These are phyloP conservation scores for Calocera cornea DNA, from an alignment of 768 basidiomycete genomes.

Conservation along the genomic window DNA sequence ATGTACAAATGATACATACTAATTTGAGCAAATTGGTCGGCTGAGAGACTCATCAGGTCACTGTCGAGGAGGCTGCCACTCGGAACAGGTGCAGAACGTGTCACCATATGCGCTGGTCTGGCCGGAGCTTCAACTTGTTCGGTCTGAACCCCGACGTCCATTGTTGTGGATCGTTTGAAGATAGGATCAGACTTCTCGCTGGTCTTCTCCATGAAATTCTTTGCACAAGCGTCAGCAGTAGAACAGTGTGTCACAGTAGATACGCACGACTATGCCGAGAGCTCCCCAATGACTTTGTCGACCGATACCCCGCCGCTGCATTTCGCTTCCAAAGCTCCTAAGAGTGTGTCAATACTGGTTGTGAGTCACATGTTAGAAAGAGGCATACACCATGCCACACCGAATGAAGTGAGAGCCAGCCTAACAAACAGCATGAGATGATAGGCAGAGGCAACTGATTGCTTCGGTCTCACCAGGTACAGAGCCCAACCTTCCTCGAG, in stretches of 20 bases:
- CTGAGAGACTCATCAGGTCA: background rate
- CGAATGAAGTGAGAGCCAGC: slow-evolving; percentile 49
- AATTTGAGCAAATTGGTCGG: background rate
- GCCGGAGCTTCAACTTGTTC: background rate
- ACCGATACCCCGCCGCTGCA: slow-evolving; percentile 52
- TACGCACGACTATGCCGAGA: slow-evolving; percentile 42
- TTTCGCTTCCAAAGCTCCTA: slow-evolving; percentile 44
- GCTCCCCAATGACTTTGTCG: slow-evolving; percentile 62
- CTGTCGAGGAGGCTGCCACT: background rate
- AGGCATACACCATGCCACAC: slow-evolving; percentile 38
- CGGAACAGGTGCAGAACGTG: background rate
- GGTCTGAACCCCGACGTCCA: slow-evolving; percentile 8
- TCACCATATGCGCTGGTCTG: background rate
- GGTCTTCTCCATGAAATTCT: background rate
- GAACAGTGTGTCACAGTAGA: background rate
- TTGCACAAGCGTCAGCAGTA: background rate
- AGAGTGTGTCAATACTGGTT: background rate
- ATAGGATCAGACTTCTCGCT: background rate
- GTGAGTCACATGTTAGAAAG: background rate
- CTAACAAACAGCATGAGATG: background rate
- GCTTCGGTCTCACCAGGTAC: slow-evolving; percentile 43
- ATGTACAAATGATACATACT: background rate
- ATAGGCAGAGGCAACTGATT: background rate
- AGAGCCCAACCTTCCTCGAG: slow-evolving; percentile 58
- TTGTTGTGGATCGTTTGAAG: background rate